A percentile compares a stretch with the other conserved stretches of the same genome.
These are phyloP conservation scores for Podila verticillata DNA, from an alignment of 192 early-diverging fungal species.

Conservation along the genomic window DNA sequence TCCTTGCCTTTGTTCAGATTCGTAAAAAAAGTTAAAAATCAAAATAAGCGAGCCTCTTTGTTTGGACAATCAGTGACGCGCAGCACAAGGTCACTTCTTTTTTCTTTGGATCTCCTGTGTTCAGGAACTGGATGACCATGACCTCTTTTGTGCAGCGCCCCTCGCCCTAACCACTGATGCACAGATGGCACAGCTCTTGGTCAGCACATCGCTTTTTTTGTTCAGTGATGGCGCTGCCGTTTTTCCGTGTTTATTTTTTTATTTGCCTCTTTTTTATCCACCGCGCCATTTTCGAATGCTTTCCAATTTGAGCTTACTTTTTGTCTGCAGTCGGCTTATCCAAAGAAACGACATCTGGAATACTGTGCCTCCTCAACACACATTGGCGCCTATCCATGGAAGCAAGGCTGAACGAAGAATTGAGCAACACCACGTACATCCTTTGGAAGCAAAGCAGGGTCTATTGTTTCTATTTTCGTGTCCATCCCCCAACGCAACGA, in stretches of 20 bases:
- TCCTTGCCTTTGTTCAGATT: not conserved
- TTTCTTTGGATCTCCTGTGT: too few relatives aligned
- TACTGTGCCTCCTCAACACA: not conserved
- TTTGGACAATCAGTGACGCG: too few relatives aligned
- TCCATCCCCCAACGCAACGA: not conserved
- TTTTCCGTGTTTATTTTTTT: not conserved
- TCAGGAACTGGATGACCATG: too few relatives aligned
- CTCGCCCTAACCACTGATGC: too few relatives aligned
- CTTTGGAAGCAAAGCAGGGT: not conserved
- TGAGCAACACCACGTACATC: not conserved
- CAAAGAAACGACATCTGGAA: not conserved
- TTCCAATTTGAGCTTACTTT: constrained; percentile 7
- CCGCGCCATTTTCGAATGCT: not conserved
- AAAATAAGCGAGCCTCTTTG: not conserved
- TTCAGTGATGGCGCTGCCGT: too few relatives aligned
- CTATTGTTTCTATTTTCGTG: too few relatives aligned
- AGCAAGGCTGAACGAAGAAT: too few relatives aligned
- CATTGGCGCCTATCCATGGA: not conserved
- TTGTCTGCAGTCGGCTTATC: not conserved
- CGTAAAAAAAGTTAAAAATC: not conserved
- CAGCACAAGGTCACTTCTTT: too few relatives aligned
- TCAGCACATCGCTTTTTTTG: too few relatives aligned
- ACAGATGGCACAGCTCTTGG: too few relatives aligned
- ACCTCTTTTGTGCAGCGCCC: too few relatives aligned
- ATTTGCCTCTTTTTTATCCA: not conserved